A percentile compares a stretch with the other conserved stretches of the same genome.
Evolutionary conservation across 192 early-diverging fungal species (phyloP).

Genomic region (Rhizophagus sp.): DNA sequence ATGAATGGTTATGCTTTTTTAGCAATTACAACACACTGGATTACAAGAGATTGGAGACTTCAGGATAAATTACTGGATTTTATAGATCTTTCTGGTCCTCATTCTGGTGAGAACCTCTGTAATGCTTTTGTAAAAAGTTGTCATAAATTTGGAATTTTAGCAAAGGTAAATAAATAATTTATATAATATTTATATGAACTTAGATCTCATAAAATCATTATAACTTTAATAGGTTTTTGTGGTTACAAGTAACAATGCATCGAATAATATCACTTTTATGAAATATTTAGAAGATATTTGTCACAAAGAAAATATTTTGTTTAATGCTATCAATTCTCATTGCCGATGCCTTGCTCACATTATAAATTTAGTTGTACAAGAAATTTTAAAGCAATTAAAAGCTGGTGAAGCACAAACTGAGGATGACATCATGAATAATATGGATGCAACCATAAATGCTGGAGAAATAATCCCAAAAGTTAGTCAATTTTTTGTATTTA

Average conservation of each 20-base stretch:
- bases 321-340: conserved; percentile 2
- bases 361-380: conserved; percentile 8
- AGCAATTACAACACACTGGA: not conserved
- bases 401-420: not conserved
- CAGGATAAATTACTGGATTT: conserved; percentile 10
- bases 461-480: not conserved
- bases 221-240: not conserved
- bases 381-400: not conserved
- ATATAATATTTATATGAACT: too few species aligned
- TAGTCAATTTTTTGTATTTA: not conserved
- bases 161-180: not conserved
- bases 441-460: not conserved
- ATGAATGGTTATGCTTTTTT: not conserved
- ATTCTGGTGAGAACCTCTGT: conserved; percentile 1
- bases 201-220: too few species aligned
- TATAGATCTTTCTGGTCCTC: not conserved
- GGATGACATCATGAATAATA: not conserved
- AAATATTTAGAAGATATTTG: not conserved
- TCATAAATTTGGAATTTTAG: not conserved
- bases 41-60: not conserved
- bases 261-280: too few species aligned
- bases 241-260: not conserved
- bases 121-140: conserved; percentile 14
- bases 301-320: not conserved
- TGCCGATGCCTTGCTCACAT: not conserved